Base-by-base conservation (phyloP, 192 early-diverging fungal species). In the Cladochytrium replicatum region DNA sequence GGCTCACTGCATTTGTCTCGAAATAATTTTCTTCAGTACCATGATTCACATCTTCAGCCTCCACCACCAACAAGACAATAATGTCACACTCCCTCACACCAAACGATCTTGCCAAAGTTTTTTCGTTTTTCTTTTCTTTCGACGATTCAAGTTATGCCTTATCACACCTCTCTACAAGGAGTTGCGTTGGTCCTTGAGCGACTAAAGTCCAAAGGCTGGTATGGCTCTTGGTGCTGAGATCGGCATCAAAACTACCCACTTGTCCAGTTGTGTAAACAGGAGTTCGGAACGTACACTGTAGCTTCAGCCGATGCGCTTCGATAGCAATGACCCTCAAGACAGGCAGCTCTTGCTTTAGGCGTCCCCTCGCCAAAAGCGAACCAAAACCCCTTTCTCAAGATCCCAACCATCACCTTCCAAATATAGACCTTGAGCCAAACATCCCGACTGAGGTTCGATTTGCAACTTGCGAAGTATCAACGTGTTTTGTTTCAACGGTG, bases 391-490 rank as follows among this genome's bases (percentile, higher is more conserved):
- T 25, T 58, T 55, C 41, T 64, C 46, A 7, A 66, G 32, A 39
- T 77, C 75, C 78, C 78, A 80, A 9, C 72, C 75, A 13, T 74
- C 78, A 31, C 78, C 78, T 50, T 80, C 78, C 25, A 80, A 54
- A 38, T 70, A 78, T 5, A 80, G 55, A 13, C 78, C 78, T 43
- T 70, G 66, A 8, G 75, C 65, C 41, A 72, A 80, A 57, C 78
- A 80, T 6, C 78, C 78, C 29, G 64, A 70, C 21, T 55, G 52
- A 1, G 72, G 73, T n/a, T 13, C 72, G 64, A 50, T 80, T 75
- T 2, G 57, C 52, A 2, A 80, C 50, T 29, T 80, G 69, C 45
- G 64, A 67, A 5, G 78, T 56, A 58, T 80, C 71, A 7, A 30
- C 47, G 52, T 53, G 69, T 42, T 66, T 40, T 15, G 77, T 80